Percentiles rank a stretch among this genome's conserved stretches.
Conservation (phyloP, 1,139 yeast genomes). For the Scheffersomyces segobiensis region DNA sequence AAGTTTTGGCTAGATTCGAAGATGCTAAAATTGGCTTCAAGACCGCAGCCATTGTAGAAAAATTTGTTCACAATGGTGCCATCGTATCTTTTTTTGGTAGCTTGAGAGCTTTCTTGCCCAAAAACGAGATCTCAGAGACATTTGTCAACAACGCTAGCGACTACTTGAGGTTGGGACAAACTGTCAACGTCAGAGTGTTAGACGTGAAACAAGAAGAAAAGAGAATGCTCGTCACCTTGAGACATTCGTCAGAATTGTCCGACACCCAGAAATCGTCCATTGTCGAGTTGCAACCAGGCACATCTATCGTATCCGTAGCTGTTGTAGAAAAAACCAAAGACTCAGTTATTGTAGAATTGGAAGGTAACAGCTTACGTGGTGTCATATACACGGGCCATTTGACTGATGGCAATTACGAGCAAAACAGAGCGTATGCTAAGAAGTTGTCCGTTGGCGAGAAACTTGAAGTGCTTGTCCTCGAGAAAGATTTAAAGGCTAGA, state of each 20-base stretch:
- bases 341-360: conserved; percentile 65
- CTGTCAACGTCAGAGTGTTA: conserved; percentile 69
- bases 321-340: conserved; percentile 78
- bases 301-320: conserved; percentile 58
- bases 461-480: conserved; percentile 64
- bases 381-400: conserved; percentile 74
- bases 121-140: conserved; percentile 86
- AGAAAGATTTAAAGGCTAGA: conserved; percentile 62
- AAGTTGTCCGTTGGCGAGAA: conserved; percentile 59
- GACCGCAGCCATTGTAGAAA: conserved; percentile 74
- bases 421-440: conserved; percentile 64
- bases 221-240: conserved; percentile 71
- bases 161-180: conserved; percentile 80
- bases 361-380: conserved; percentile 61
- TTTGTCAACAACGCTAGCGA: conserved; percentile 77
- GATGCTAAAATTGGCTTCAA: conserved; percentile 59
- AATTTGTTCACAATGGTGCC: conserved; percentile 75
- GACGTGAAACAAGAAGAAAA: conserved; percentile 55
- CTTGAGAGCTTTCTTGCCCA: conserved; percentile 78
- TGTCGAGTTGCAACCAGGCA: conserved; percentile 56
- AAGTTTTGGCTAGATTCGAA: conserved; percentile 52
- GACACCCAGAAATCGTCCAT: conserved; percentile 51
- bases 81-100: conserved; percentile 81
- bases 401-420: conserved; percentile 73
- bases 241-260: conserved; percentile 58